Conservation (phyloP, 2,329 filamentous ascomycete species). For the Cladophialophora yegresii region DNA sequence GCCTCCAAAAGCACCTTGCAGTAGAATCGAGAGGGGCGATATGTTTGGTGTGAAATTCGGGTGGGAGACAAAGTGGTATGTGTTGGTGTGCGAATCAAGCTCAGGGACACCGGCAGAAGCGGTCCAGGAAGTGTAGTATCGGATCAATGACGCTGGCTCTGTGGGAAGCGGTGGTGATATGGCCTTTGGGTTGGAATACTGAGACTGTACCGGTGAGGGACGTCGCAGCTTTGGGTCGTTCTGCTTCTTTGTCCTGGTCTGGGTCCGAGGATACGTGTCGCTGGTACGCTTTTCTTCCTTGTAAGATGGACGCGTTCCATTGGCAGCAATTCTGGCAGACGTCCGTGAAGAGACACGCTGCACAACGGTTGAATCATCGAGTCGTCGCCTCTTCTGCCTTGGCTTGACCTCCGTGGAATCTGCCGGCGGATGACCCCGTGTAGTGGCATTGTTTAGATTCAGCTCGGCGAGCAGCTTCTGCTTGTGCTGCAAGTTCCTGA, state of each 20-base stretch:
- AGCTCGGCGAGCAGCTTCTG: slow-evolving; percentile 52
- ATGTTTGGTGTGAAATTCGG: slow-evolving; percentile 56
- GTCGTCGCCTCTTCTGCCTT: slow-evolving; percentile 47
- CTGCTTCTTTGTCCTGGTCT: slow-evolving; percentile 4
- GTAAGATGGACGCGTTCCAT: slow-evolving; percentile 42
- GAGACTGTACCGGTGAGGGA: neutral
- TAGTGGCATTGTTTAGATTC: slow-evolving; percentile 42
- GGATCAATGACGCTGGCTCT: slow-evolving; percentile 34
- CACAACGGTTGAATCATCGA: slow-evolving; percentile 30
- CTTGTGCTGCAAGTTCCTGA: slow-evolving; percentile 55
- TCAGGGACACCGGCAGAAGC: slow-evolving; percentile 45
- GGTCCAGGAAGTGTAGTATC: slow-evolving; percentile 51
- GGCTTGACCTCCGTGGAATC: slow-evolving; percentile 18
- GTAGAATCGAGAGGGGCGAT: slow-evolving; percentile 55
- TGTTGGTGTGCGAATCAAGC: slow-evolving; percentile 44
- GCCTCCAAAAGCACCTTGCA: slow-evolving; percentile 57
- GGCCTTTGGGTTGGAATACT: neutral
- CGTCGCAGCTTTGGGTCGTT: neutral
- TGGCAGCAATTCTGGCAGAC: slow-evolving; percentile 53
- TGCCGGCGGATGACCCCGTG: neutral
- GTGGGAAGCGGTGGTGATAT: slow-evolving; percentile 17
- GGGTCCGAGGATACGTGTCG: slow-evolving; percentile 27
- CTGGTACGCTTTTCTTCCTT: slow-evolving; percentile 32
- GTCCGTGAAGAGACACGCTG: slow-evolving; percentile 44
- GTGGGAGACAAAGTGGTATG: slow-evolving; percentile 51